Evolutionary conservation across 306 rosid species (phyloP).

Genomic region (Abrus precatorius): DNA sequence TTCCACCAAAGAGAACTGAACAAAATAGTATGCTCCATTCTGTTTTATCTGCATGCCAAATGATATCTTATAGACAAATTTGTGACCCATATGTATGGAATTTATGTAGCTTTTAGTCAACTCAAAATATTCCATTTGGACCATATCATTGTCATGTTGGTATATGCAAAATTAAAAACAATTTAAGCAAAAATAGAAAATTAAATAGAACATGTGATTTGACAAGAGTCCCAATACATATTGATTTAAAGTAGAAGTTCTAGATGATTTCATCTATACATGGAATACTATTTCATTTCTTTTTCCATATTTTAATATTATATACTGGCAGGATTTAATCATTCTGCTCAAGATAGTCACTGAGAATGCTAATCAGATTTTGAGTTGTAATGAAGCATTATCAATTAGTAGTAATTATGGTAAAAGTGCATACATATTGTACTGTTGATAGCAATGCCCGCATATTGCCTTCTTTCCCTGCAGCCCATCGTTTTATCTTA

Average conservation of each 20-base stretch:
- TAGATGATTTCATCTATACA: constrained; percentile 4
- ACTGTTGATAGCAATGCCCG: constrained; percentile 87
- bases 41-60: not conserved
- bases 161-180: constrained; percentile 40
- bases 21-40: not conserved
- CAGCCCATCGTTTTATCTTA: constrained; percentile 84
- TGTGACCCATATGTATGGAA: constrained; percentile 11
- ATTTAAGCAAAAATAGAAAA: constrained; percentile 11
- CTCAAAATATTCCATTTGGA: constrained; percentile 12
- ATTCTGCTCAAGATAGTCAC: constrained; percentile 6
- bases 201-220: constrained; percentile 4
- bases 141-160: not conserved
- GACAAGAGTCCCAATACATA: not conserved
- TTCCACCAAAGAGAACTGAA: not conserved
- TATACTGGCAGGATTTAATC: constrained; percentile 14
- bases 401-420: constrained; percentile 23
- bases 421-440: constrained; percentile 64
- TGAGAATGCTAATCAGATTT: constrained; percentile 37
- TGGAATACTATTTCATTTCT: not conserved
- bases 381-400: constrained; percentile 6
- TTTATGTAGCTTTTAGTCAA: constrained; percentile 14
- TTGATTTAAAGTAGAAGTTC: constrained; percentile 14
- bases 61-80: not conserved
- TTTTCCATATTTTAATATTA: constrained; percentile 16
- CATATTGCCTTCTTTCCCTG: constrained; percentile 93